Evolutionary conservation across 2,329 filamentous ascomycete species (phyloP).

Genomic region (Botrytis fragariae): DNA sequence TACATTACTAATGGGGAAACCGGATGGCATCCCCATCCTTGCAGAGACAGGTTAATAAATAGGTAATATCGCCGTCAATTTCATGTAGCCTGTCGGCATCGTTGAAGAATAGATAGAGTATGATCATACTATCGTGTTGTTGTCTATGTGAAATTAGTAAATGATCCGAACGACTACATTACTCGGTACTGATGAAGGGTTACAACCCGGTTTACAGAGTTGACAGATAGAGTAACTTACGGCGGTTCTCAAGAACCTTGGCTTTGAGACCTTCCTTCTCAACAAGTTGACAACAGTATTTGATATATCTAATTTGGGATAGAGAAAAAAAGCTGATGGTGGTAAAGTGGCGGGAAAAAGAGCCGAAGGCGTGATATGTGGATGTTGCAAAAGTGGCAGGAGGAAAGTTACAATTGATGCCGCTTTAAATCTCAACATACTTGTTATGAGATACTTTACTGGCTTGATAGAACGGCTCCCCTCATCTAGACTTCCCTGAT

Average conservation of each 20-base stretch:
- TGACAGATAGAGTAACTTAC: slow-evolving; percentile 4
- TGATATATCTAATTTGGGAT: neutral
- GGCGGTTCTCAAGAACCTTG: neutral
- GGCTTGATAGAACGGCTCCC: neutral
- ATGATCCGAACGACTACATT: neutral
- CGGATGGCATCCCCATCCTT: neutral
- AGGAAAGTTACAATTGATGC: neutral
- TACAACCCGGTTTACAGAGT: neutral
- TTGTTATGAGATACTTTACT: neutral
- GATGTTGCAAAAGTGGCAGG: slow-evolving; percentile 4
- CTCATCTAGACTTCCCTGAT: neutral
- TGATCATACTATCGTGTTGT: neutral
- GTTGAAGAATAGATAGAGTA: slow-evolving; percentile 5
- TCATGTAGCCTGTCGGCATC: neutral
- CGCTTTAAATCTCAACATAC: neutral
- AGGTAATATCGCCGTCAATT: slow-evolving; percentile 4
- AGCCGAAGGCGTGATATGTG: neutral
- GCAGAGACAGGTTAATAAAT: neutral
- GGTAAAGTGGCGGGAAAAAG: slow-evolving; percentile 3
- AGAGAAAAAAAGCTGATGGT: neutral
- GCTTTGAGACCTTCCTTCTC: neutral
- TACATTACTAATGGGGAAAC: slow-evolving; percentile 1
- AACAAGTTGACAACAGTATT: neutral
- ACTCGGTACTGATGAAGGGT: neutral
- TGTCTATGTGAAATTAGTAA: slow-evolving; percentile 8